Evolutionary conservation across 75 land plant species (phyloP), one percentile per base, ranked within the genome.

Genomic region (Chamaecyparis obtusa): DNA sequence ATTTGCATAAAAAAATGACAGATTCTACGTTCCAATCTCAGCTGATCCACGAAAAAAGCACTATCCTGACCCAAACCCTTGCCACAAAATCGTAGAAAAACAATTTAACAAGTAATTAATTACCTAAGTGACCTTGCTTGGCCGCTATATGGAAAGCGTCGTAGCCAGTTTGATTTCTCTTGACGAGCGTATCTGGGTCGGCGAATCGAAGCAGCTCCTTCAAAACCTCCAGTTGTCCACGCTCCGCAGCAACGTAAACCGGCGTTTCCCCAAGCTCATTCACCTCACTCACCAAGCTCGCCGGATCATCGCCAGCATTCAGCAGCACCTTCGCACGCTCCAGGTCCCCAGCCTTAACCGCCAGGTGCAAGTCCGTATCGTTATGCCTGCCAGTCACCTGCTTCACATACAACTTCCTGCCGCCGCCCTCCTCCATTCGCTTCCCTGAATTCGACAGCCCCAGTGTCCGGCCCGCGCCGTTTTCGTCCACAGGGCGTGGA

Each of bases 231-330:
- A 91, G 57, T 77, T 93, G 91, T 27, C 95, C 95, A 0, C 90
- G 78, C 76, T 89, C 89, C 33, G 95, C 94, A 16, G 95, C 95
- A 1, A 86, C 88, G 51, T 88, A 87, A 88, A 94, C 81, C 15
- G 95, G 91, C 16, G 95, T 93, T 83, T 91, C 94, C n/a, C 89
- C 93, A 76, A 91, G 82, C 84, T 93, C 95, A 83, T 94, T 94
- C 51, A 89, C 91, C 83, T 94, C 95, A 87, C 87, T 93, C 75
- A 92, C 92, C 37, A 94, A 83, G 15, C 83, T 46, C 51, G 30
- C 49, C 83, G 83, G 27, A 81, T 81, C 83, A 27, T 81, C 83
- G 15, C 32, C 46, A 1, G 88, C 85, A 0, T 88, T 19, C 83
- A 90, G 44, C 3, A 94, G 80, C 85, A 88, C 94, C 24, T 92